Evolutionary conservation across 495 filamentous ascomycete species (phyloP), one percentile per base, ranked within the genome.

Genomic region (Hypoxylon fuscum): DNA sequence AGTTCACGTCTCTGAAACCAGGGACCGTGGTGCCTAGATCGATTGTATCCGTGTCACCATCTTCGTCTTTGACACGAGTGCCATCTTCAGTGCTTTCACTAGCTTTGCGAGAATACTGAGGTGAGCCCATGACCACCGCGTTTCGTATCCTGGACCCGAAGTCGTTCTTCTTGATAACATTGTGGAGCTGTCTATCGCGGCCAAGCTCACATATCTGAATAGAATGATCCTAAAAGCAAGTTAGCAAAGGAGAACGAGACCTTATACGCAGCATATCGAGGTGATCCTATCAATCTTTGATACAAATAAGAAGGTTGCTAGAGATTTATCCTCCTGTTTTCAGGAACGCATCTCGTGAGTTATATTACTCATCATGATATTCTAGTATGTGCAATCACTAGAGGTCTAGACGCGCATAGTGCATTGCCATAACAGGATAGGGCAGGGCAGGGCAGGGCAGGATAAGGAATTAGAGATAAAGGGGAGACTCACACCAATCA

Each of bases 111-210:
- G 60, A 51, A 58, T 72, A 68, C 12, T 59, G 62, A 38, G 64
- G 66, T 20, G 75, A 65, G n/a, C 81, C 85, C 70, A 91, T 77
- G 10, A 89, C 83, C 45, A 75, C 77, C 1, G 86, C 87, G 68
- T 87, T 86, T 42, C 84, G 79, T 62, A 92, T 91, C 8, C 85
- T 78, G 23, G 87, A 84, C 42, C 85, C 85, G 66, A 97, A 92
- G 69, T 96, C 87, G 11, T 81, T 78, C 67, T 93, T 96, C 34
- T 81, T 81, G 25, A 82, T 75, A 20, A 96, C 81, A 56, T 92
- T 86, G 42, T 86, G 81, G 10, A 97, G 81, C 55, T 86, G 86
- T 11, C 83, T 83, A 76, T 89, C 77, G 59, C 76, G 55, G 37
- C 74, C 71, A 66, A 89, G 74, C 74, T 89, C 86, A 63, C 89